Conservation (phyloP, 345 rosid genomes). For the Ricinus communis region DNA sequence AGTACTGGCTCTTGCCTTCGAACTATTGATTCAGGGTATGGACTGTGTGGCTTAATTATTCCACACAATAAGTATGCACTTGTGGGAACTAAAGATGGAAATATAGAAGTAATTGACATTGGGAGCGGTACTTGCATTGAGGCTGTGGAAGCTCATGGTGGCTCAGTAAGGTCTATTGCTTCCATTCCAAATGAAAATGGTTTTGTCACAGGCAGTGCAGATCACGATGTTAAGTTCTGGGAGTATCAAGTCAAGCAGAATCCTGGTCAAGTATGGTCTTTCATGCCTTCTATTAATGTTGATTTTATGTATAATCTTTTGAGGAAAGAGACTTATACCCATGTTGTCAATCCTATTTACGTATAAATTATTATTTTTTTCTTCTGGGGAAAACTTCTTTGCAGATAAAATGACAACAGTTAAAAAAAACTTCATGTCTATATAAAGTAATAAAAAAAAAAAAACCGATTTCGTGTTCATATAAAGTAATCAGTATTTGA, state of each 20-base stretch:
- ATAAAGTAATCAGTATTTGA: neutral
- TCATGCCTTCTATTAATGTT: neutral
- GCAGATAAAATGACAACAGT: too few relatives aligned
- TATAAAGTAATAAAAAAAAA: neutral
- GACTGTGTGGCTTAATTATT: slow-evolving; percentile 83
- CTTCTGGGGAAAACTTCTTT: too few relatives aligned
- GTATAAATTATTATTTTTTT: neutral
- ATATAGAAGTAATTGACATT: slow-evolving; percentile 75
- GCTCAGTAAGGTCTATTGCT: slow-evolving; percentile 69
- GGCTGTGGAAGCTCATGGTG: slow-evolving; percentile 85
- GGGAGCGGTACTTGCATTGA: slow-evolving; percentile 79
- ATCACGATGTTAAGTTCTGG: slow-evolving; percentile 93
- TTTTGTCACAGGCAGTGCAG: slow-evolving; percentile 94
- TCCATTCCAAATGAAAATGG: slow-evolving; percentile 74
- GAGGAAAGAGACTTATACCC: neutral
- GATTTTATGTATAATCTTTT: neutral
- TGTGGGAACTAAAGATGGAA: slow-evolving; percentile 92
- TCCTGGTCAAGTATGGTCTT: slow-evolving; percentile 54
- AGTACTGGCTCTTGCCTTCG: slow-evolving; percentile 92
- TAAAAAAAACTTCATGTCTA: too few relatives aligned
- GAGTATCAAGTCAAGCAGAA: slow-evolving; percentile 68
- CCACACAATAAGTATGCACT: slow-evolving; percentile 81
- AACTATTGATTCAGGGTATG: slow-evolving; percentile 87
- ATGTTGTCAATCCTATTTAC: too few relatives aligned
- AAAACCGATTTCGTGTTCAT: neutral